phyloP scores from a whole-genome alignment of 768 basidiomycete species.

The Termitomyces sp. region DNA sequence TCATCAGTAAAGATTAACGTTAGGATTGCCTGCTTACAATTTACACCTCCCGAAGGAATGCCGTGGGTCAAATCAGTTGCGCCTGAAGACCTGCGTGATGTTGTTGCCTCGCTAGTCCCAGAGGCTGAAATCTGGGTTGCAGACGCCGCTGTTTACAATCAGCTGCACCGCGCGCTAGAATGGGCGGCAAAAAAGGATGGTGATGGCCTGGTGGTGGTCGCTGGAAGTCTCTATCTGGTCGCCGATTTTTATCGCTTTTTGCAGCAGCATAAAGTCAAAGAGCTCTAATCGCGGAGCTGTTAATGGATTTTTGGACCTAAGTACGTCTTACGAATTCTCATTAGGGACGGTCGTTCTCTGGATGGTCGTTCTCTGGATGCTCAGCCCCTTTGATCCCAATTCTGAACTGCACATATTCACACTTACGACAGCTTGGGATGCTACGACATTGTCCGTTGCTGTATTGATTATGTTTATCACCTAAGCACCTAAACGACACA shows the following conservation, averaged over 20 bases:
- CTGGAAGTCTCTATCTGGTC: slow-evolving; percentile 93
- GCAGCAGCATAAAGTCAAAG: neutral
- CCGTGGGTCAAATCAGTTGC: slow-evolving; percentile 82
- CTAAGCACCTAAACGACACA: neutral
- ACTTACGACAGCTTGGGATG: neutral
- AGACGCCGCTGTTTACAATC: slow-evolving; percentile 18
- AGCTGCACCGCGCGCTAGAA: slow-evolving; percentile 31
- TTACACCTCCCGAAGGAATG: slow-evolving; percentile 86
- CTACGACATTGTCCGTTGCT: neutral
- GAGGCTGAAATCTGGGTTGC: slow-evolving; percentile 45
- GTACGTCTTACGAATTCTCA: too few species aligned
- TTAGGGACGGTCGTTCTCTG: neutral
- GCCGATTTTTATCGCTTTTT: slow-evolving; percentile 83
- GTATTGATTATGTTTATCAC: neutral
- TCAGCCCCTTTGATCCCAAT: too few species aligned
- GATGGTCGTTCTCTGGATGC: neutral
- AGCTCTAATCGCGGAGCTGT: neutral
- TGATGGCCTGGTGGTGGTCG: slow-evolving; percentile 61
- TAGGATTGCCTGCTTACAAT: slow-evolving; percentile 54
- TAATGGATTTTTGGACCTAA: neutral
- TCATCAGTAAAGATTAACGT: slow-evolving; percentile 29
- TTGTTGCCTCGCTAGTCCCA: slow-evolving; percentile 40
- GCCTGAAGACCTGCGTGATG: slow-evolving; percentile 44
- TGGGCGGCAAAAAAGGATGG: slow-evolving; percentile 50
- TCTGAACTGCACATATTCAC: neutral